phyloP scores from a whole-genome alignment of 345 rosid species.

The Fremontodendron californicum region DNA sequence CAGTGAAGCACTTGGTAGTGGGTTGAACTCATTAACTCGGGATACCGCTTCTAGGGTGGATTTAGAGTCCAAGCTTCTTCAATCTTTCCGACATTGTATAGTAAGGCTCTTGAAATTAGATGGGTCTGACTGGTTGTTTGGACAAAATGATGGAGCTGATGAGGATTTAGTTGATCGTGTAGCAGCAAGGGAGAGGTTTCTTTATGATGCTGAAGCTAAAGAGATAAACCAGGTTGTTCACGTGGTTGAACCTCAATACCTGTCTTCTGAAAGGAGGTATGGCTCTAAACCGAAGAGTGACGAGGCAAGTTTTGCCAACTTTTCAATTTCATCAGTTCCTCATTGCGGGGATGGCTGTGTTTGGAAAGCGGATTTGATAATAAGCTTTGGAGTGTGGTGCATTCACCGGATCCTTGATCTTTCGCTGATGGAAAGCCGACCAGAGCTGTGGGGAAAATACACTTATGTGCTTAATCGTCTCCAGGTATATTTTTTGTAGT shows the following conservation, averaged over 20 bases:
- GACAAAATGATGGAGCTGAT: constrained; percentile 80
- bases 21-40: constrained; percentile 34
- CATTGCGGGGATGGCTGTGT: constrained; percentile 92
- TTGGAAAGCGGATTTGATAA: constrained; percentile 73
- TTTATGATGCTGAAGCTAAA: constrained; percentile 70
- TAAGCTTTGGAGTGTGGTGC: constrained; percentile 99
- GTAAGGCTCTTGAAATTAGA: constrained; percentile 78
- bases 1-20: constrained; percentile 44
- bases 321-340: constrained; percentile 64
- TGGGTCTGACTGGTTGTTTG: constrained; percentile 95
- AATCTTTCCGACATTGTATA: constrained; percentile 69
- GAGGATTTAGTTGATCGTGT: constrained; percentile 88
- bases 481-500: constrained; percentile 52
- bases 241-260: constrained; percentile 42
- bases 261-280: constrained; percentile 31
- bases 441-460: constrained; percentile 97
- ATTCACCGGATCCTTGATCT: constrained; percentile 84
- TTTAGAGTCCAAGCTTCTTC: constrained; percentile 78
- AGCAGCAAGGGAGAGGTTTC: constrained; percentile 79
- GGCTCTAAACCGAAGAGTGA: constrained; percentile 29
- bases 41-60: constrained; percentile 47
- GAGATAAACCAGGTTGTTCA: constrained; percentile 49
- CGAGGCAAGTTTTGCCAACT: constrained; percentile 21
- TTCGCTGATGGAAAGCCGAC: constrained; percentile 97
- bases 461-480: constrained; percentile 94